phyloP scores from a whole-genome alignment of 2,329 filamentous ascomycete species.

The Falciphora oryzae region DNA sequence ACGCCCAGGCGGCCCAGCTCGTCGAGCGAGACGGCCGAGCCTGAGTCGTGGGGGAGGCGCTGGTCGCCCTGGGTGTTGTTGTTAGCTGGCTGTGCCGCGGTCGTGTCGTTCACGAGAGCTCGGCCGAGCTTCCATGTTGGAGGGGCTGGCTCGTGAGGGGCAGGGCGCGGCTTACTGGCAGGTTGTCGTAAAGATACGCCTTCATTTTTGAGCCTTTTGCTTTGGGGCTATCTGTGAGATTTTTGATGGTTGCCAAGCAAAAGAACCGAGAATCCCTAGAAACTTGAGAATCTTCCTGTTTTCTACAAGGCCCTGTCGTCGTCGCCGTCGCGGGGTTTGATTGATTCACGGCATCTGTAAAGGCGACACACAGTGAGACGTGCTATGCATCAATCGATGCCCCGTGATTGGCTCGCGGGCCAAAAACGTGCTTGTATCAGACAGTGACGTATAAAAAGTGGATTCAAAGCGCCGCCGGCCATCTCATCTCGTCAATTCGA shows the following conservation, averaged over 20 bases:
- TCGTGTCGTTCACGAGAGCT: too few species aligned
- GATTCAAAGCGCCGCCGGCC: not conserved
- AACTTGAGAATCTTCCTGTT: not conserved
- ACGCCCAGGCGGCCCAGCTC: slow-evolving; percentile 74
- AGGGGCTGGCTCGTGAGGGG: slow-evolving; percentile 3
- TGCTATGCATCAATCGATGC: not conserved
- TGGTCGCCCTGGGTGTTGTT: slow-evolving; percentile 70
- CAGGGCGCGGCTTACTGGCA: slow-evolving; percentile 1
- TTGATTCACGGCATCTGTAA: not conserved
- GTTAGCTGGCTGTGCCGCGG: slow-evolving; percentile 29
- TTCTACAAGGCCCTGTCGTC: not conserved
- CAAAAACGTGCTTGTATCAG: slow-evolving; percentile 7
- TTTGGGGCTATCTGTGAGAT: not conserved
- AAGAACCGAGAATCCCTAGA: not conserved
- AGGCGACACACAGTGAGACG: not conserved
- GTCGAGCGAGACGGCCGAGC: slow-evolving; percentile 56
- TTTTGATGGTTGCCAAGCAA: not conserved
- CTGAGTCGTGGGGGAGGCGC: slow-evolving; percentile 83
- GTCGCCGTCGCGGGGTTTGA: not conserved
- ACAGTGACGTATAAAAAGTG: slow-evolving; percentile 4
- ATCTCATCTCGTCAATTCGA: too few species aligned
- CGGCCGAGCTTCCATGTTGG: too few species aligned
- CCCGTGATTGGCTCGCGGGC: slow-evolving; percentile 2
- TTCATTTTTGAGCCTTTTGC: slow-evolving; percentile 1
- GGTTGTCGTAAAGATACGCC: slow-evolving; percentile 8